These are phyloP conservation scores for Pseudozyma hubeiensis DNA, from an alignment of 1,284 basidiomycete genomes.

Conservation along the genomic window DNA sequence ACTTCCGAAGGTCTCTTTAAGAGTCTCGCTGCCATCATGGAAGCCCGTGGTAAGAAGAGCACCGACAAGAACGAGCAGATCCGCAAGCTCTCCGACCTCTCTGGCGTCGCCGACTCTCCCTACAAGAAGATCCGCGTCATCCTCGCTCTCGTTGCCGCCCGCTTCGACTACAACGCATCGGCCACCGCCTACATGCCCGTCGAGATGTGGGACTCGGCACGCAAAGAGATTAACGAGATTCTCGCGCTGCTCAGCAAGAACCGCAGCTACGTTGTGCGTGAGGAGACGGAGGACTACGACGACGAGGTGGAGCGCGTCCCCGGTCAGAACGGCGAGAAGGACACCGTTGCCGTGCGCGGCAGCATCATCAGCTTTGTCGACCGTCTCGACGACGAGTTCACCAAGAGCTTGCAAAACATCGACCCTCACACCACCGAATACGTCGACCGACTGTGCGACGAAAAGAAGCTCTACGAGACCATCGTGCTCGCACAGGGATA, in stretches of 20 bases:
- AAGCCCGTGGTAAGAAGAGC: slow-evolving; percentile 95
- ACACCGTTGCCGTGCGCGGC: slow-evolving; percentile 63
- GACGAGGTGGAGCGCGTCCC: slow-evolving; percentile 88
- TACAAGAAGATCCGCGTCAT: slow-evolving; percentile 96
- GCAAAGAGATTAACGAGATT: slow-evolving; percentile 88
- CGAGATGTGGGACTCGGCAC: slow-evolving; percentile 89
- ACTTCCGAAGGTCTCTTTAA: slow-evolving; percentile 93
- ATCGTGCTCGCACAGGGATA: slow-evolving; percentile 91
- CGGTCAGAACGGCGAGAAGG: slow-evolving; percentile 69
- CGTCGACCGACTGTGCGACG: slow-evolving; percentile 85
- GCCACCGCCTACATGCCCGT: slow-evolving; percentile 87
- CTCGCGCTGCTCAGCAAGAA: slow-evolving; percentile 81
- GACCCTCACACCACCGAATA: slow-evolving; percentile 99
- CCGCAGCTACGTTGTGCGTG: slow-evolving; percentile 79
- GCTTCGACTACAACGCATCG: slow-evolving; percentile 96
- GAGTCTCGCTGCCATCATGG: slow-evolving; percentile 88
- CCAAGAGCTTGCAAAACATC: slow-evolving; percentile 95
- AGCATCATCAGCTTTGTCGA: slow-evolving; percentile 79
- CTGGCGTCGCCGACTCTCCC: slow-evolving; percentile 80
- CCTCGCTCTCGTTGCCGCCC: slow-evolving; percentile 89
- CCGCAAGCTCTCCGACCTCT: slow-evolving; percentile 86
- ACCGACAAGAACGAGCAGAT: slow-evolving; percentile 97
- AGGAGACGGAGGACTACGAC: slow-evolving; percentile 91
- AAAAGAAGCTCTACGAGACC: slow-evolving; percentile 91
- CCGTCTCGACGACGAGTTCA: slow-evolving; percentile 98